Conservation (phyloP, 2,329 filamentous ascomycete species). For the Leptographium flavum region DNA sequence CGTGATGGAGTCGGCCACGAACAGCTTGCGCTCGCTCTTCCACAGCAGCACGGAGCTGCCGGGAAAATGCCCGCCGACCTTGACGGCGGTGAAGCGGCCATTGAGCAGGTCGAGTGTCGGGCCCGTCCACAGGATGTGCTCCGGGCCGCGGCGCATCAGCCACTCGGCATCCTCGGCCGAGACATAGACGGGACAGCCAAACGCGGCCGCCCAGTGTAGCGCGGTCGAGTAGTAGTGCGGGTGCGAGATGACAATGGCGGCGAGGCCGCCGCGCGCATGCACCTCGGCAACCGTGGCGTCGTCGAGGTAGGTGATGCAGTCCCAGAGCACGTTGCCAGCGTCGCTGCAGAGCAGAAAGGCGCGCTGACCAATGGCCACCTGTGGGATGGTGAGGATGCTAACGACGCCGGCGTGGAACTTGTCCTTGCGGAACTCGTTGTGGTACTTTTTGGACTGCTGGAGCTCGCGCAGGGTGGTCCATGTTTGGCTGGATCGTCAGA, state of each 20-base stretch:
- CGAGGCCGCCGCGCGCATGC: slow-evolving; percentile 45
- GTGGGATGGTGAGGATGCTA: slow-evolving; percentile 34
- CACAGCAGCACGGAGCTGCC: slow-evolving; percentile 57
- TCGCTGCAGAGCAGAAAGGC: slow-evolving; percentile 53
- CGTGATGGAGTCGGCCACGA: slow-evolving; percentile 65
- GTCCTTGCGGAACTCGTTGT: slow-evolving; percentile 39
- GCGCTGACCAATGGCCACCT: slow-evolving; percentile 63
- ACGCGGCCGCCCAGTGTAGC: slow-evolving; percentile 55
- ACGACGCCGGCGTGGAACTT: slow-evolving; percentile 26
- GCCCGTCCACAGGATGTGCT: slow-evolving; percentile 31
- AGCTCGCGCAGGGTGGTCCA: slow-evolving; percentile 47
- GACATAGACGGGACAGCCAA: slow-evolving; percentile 57
- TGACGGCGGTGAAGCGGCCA: slow-evolving; percentile 41
- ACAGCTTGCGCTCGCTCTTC: slow-evolving; percentile 41
- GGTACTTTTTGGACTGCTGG: slow-evolving; percentile 26
- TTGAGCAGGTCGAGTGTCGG: slow-evolving; percentile 15
- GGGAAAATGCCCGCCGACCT: slow-evolving; percentile 67
- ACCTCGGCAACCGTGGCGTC: slow-evolving; percentile 44
- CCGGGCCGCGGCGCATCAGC: slow-evolving; percentile 35
- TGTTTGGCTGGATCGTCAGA: too few species aligned
- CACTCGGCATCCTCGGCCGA: slow-evolving; percentile 51
- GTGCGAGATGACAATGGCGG: slow-evolving; percentile 62
- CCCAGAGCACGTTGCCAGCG: slow-evolving; percentile 64
- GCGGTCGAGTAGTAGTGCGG: slow-evolving; percentile 75
- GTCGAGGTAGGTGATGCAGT: slow-evolving; percentile 59